phyloP scores from a whole-genome alignment of 2,329 filamentous ascomycete species.

The Aaosphaeria pasadenensis region DNA sequence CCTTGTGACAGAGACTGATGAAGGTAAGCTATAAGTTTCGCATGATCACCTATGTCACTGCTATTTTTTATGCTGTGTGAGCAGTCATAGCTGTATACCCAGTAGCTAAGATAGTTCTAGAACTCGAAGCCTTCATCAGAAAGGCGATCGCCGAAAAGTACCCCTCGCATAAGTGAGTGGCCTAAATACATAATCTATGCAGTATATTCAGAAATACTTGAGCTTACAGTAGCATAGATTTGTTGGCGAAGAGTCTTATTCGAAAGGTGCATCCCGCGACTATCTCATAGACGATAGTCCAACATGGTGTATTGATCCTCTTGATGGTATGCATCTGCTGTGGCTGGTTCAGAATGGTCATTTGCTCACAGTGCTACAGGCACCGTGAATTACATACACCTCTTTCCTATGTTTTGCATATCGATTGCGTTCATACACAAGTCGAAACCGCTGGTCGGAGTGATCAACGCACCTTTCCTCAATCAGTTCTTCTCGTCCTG shows the following conservation, averaged over 20 bases:
- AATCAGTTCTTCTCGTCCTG: slow-evolving; percentile 68
- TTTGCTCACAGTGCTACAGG: slow-evolving; percentile 30
- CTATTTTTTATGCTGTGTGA: slow-evolving; percentile 42
- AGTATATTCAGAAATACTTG: background rate
- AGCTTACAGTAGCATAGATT: slow-evolving; percentile 50
- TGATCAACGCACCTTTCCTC: slow-evolving; percentile 70
- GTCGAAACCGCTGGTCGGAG: slow-evolving; percentile 61
- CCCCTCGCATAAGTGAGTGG: slow-evolving; percentile 63
- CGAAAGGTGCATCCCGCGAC: slow-evolving; percentile 62
- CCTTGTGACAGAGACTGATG: slow-evolving; percentile 73
- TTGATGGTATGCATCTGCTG: slow-evolving; percentile 55
- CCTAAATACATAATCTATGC: background rate
- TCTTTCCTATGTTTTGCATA: slow-evolving; percentile 79
- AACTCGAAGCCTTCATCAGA: slow-evolving; percentile 70
- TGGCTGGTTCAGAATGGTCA: background rate
- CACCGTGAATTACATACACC: slow-evolving; percentile 77
- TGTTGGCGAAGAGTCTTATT: slow-evolving; percentile 74
- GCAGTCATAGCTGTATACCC: slow-evolving; percentile 76
- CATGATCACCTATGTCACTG: too few species aligned
- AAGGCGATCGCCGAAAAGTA: slow-evolving; percentile 57
- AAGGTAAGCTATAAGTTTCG: slow-evolving; percentile 49
- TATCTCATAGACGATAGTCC: slow-evolving; percentile 65
- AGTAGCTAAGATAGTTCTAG: slow-evolving; percentile 73
- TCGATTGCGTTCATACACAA: slow-evolving; percentile 67
- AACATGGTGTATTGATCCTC: slow-evolving; percentile 74